These are phyloP conservation scores for Udeniomyces megalosporus DNA, from an alignment of 768 basidiomycete species.

Conservation along the genomic window DNA sequence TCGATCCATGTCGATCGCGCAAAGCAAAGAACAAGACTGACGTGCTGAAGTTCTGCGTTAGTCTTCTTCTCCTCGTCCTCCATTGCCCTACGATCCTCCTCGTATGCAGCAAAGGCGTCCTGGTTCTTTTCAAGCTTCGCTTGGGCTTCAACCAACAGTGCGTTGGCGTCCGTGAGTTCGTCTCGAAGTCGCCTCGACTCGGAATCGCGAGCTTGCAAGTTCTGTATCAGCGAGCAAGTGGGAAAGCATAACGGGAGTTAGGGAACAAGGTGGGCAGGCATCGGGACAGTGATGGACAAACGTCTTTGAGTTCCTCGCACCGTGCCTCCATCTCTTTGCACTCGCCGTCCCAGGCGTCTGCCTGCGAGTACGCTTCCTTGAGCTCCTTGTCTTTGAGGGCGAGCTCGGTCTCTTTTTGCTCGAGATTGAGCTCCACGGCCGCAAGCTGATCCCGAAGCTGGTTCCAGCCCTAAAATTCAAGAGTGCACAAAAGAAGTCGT, in stretches of 20 bases:
- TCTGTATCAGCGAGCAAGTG: too few species aligned
- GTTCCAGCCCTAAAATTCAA: slow-evolving; percentile 20
- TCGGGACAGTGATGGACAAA: too few species aligned
- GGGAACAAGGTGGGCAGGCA: too few species aligned
- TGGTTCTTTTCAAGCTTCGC: neutral
- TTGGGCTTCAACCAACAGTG: slow-evolving; percentile 1
- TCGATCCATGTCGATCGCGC: too few species aligned
- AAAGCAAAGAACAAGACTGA: slow-evolving; percentile 33
- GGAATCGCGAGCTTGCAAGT: slow-evolving; percentile 13
- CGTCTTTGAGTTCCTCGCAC: slow-evolving; percentile 77
- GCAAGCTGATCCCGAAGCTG: slow-evolving; percentile 26
- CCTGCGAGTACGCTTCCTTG: slow-evolving; percentile 14
- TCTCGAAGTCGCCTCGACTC: neutral
- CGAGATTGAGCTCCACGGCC: slow-evolving; percentile 52
- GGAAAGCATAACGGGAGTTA: too few species aligned
- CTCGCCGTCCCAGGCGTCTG: slow-evolving; percentile 29
- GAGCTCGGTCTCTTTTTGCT: slow-evolving; percentile 58
- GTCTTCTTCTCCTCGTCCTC: slow-evolving; percentile 58
- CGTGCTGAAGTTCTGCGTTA: slow-evolving; percentile 59
- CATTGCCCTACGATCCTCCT: slow-evolving; percentile 60
- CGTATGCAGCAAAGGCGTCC: slow-evolving; percentile 39
- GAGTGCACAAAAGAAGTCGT: neutral
- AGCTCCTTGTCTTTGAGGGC: slow-evolving; percentile 31
- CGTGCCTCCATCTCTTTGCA: too few species aligned
- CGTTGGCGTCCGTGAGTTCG: slow-evolving; percentile 13